A percentile compares a stretch with the other conserved stretches of the same genome.
These are phyloP conservation scores for Fusarium oxysporum DNA, from an alignment of 2,329 filamentous ascomycete genomes.

Conservation along the genomic window DNA sequence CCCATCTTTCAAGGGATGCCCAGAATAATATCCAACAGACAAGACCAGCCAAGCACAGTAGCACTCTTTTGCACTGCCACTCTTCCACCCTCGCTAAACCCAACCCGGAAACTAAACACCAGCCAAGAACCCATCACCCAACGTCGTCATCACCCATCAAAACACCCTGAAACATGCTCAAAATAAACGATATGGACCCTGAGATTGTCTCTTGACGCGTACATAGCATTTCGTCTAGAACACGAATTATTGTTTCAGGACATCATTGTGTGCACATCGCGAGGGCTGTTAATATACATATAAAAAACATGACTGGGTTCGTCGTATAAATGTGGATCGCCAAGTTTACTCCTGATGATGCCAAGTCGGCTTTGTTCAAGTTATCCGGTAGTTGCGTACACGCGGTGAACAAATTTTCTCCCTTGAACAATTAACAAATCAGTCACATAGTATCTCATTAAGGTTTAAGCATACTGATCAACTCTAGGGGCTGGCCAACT, in stretches of 20 bases:
- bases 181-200: not conserved
- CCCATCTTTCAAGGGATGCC: not conserved
- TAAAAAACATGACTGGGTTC: conserved; percentile 7
- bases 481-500: not conserved
- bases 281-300: not conserved
- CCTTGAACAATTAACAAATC: no score
- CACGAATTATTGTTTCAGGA: not conserved
- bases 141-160: not conserved
- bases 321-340: conserved; percentile 25
- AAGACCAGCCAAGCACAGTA: conserved; percentile 12
- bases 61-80: conserved; percentile 19
- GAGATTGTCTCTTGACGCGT: not conserved
- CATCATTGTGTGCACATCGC: not conserved
- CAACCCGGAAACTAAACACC: not conserved
- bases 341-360: conserved; percentile 7
- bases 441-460: no score
- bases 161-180: not conserved
- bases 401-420: conserved; percentile 6
- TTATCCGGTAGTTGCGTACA: conserved; percentile 20
- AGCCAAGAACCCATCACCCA: not conserved
- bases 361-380: conserved; percentile 17
- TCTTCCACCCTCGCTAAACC: conserved; percentile 10
- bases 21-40: not conserved
- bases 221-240: not conserved
- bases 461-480: not conserved